These are phyloP conservation scores for Yarrowia osloensis DNA, from an alignment of 805 yeast species.

Conservation along the genomic window DNA sequence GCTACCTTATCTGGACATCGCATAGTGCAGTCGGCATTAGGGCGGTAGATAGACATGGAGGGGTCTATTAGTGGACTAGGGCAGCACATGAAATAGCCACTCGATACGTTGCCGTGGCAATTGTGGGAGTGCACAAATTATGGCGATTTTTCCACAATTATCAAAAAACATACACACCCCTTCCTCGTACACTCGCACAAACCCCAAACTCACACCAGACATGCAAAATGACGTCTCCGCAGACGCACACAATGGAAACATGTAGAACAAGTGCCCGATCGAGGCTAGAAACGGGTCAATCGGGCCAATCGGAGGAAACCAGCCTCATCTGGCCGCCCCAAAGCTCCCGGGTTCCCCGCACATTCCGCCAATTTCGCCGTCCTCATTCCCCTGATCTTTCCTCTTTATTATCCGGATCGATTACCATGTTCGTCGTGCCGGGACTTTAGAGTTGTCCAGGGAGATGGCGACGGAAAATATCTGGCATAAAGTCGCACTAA, in stretches of 20 bases:
- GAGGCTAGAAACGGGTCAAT: not conserved
- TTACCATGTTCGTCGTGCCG: conserved; percentile 4
- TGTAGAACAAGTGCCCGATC: not conserved
- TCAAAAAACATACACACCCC: too few species aligned
- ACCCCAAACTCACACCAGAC: not conserved
- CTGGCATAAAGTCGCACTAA: not conserved
- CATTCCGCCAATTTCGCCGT: not conserved
- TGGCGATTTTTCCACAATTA: too few species aligned
- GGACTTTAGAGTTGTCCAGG: not conserved
- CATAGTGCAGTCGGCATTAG: conserved; percentile 22
- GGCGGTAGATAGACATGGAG: not conserved
- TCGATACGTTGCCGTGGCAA: too few species aligned
- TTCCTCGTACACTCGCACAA: not conserved
- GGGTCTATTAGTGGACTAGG: not conserved
- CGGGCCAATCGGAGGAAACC: not conserved
- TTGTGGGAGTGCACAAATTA: too few species aligned
- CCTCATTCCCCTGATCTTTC: too few species aligned
- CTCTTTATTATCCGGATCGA: conserved; percentile 9
- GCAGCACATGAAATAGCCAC: too few species aligned
- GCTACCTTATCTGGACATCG: conserved; percentile 30
- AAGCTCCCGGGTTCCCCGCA: not conserved
- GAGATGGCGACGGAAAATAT: not conserved
- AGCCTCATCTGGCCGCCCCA: not conserved
- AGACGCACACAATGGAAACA: not conserved
- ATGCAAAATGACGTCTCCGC: not conserved